Evolutionary conservation across 176 grass and related monocot species (phyloP).

Genomic region (Dendrocalamus sinicus): DNA sequence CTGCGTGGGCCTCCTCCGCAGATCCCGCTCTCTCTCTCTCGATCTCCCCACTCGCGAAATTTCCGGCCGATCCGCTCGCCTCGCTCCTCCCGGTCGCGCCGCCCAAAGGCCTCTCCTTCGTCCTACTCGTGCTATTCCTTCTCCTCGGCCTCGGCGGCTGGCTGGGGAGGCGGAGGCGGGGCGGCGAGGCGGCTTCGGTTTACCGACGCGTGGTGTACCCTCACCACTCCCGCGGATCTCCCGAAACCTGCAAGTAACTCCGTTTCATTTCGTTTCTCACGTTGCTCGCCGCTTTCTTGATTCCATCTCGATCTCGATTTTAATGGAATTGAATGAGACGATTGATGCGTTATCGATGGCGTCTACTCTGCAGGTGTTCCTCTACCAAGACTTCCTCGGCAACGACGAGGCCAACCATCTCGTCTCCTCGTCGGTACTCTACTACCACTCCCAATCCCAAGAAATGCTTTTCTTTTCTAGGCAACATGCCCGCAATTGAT

Average conservation of each 20-base stretch:
- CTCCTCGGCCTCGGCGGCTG: slow-evolving; percentile 7
- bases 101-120: too few species aligned
- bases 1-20: too few species aligned
- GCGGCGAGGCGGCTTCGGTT: slow-evolving; percentile 40
- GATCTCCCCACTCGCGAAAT: too few species aligned
- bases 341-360: slow-evolving; percentile 28
- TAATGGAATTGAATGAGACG: background rate
- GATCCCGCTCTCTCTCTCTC: too few species aligned
- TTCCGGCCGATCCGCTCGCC: too few species aligned
- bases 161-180: background rate
- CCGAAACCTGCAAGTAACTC: slow-evolving; percentile 35
- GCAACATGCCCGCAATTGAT: background rate
- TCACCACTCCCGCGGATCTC: slow-evolving; percentile 77
- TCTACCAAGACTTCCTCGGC: slow-evolving; percentile 82
- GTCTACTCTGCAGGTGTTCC: slow-evolving; percentile 55
- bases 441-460: background rate
- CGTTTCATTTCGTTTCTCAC: background rate
- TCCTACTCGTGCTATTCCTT: background rate
- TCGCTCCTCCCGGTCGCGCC: too few species aligned
- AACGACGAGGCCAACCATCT: slow-evolving; percentile 91
- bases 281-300: background rate
- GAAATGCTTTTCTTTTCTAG: background rate
- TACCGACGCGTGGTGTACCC: slow-evolving; percentile 61
- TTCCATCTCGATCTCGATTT: slow-evolving; percentile 40
- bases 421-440: slow-evolving; percentile 68